Base-by-base conservation (phyloP, 805 yeast species). In the Candida xiaguanensis region DNA sequence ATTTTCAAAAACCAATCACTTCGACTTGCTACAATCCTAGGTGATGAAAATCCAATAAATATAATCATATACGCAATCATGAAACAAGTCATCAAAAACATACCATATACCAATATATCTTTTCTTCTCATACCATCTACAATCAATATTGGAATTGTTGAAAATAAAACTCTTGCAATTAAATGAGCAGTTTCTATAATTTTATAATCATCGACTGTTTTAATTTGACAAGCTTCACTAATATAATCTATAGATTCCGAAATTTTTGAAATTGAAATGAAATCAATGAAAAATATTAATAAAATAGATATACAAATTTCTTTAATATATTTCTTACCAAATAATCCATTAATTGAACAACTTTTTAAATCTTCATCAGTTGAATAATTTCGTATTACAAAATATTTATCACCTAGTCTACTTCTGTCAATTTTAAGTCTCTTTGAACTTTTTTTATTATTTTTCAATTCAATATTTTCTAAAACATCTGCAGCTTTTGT, bases 171-270 rank as follows among this genome's bases (percentile, higher is more conserved):
- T 40, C 68, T 59, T 11, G 74, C 43, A 3, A 67, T 54, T 38
- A 72, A 70, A 33, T 52, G 62, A n/a, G 41, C 13, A 8, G 26
- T 30, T 13, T 31, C 24, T 15, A 34, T 39, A 8, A 31, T 25
- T 22, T 36, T 31, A 8, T 26, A 24, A 9, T 33, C 39, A 13
- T 31, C 35, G 3, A n/a, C 13, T 4, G 64, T 46, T 0, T 72
- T 61, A 0, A 70, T 68, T 0, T 77, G 79, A 46, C 75, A 60
- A 61, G 67, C 65, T 23, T 66, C 72, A 53, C 80, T 75, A 11
- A 76, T 60, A 46, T 60, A 68, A 1, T 62, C 59, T 38, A 72
- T 59, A 39, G 72, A 72, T 48, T 65, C 70, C 65, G 70, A 61
- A 34, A 75, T 48, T 1, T 67, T 59, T 30, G 63, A 62, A 8